These are phyloP conservation scores for Panicum virgatum DNA, from an alignment of 202 grass and related monocot species.

Conservation along the genomic window DNA sequence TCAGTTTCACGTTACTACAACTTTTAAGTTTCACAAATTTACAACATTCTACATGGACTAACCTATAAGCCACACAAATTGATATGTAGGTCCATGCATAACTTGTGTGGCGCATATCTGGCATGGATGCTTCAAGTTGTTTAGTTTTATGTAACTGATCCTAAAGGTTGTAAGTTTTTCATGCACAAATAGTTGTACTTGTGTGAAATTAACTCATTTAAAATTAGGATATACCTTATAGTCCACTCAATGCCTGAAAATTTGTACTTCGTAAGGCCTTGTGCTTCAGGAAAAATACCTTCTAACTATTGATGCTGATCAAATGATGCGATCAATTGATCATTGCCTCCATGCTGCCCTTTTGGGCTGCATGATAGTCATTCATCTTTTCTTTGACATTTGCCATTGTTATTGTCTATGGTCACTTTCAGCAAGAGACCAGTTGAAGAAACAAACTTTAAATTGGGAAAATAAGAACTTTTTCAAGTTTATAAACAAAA, in stretches of 20 bases:
- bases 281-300: neutral
- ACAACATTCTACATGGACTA: too few species aligned
- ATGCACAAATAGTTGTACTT: too few species aligned
- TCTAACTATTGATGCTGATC: neutral
- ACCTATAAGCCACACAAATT: too few species aligned
- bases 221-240: neutral
- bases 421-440: neutral
- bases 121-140: too few species aligned
- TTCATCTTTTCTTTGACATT: neutral
- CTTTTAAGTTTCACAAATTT: too few species aligned
- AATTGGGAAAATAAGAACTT: neutral
- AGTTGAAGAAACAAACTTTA: neutral
- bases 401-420: neutral
- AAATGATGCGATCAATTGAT: neutral
- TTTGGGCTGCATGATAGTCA: too few species aligned
- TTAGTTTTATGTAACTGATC: too few species aligned
- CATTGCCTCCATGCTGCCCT: neutral
- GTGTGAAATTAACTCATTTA: neutral
- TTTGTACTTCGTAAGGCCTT: neutral
- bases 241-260: neutral
- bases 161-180: too few species aligned
- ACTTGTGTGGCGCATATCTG: too few species aligned
- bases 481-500: neutral
- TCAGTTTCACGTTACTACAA: too few species aligned
- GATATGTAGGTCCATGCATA: too few species aligned